Evolutionary conservation across 2,329 filamentous ascomycete genomes (phyloP).

Genomic region (Dactylellina haptotyla): DNA sequence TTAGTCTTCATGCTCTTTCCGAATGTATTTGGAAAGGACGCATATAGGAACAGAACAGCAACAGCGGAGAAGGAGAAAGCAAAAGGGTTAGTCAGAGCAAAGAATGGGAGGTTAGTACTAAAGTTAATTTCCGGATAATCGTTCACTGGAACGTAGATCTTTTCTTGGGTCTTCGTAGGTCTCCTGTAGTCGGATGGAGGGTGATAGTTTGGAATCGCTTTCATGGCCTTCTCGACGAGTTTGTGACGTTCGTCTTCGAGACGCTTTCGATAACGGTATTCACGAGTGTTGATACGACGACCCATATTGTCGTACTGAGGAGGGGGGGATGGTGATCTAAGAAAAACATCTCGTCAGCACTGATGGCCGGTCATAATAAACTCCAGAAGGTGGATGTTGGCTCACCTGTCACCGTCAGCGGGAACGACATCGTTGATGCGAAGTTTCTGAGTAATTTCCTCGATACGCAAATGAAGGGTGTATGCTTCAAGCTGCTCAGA

Average conservation of each 20-base stretch:
- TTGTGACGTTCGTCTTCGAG: constrained; percentile 99
- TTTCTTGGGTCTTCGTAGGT: constrained; percentile 99
- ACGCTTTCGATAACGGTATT: constrained; percentile 97
- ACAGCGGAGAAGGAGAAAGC: constrained; percentile 24
- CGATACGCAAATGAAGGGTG: constrained; percentile 92
- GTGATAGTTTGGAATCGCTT: constrained; percentile 99
- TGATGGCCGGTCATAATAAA: too few species aligned
- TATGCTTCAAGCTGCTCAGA: constrained; percentile 98
- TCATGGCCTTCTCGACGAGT: constrained; percentile 98
- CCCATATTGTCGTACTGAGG: constrained; percentile 99
- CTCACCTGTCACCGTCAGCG: constrained; percentile 92
- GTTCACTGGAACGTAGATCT: constrained; percentile 99
- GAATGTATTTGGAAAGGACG: constrained; percentile 35
- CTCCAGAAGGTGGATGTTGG: constrained; percentile 48
- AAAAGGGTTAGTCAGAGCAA: constrained; percentile 62
- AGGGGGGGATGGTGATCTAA: constrained; percentile 90
- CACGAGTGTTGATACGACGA: constrained; percentile 98
- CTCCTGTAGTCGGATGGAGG: constrained; percentile 98
- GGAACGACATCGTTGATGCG: constrained; percentile 99
- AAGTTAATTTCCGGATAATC: constrained; percentile 99
- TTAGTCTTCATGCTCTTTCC: constrained; percentile 45
- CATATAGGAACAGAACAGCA: constrained; percentile 39
- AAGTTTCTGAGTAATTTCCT: constrained; percentile 99
- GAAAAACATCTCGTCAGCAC: constrained; percentile 12
- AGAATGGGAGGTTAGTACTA: constrained; percentile 76